Evolutionary conservation across 2,329 filamentous ascomycete species (phyloP).

Genomic region (Xylariomycetidae sp.): DNA sequence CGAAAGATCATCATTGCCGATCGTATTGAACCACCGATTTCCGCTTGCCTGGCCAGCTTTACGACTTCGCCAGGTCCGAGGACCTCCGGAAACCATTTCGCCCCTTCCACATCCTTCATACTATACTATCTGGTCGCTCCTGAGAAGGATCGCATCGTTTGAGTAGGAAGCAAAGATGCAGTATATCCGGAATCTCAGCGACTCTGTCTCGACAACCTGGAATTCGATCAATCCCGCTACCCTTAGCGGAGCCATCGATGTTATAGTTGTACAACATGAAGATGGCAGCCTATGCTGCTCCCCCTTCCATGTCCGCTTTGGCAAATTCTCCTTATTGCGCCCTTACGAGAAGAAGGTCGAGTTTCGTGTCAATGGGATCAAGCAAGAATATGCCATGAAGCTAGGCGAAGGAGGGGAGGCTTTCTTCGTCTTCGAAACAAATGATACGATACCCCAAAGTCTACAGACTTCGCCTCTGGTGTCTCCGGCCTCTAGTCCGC

Average conservation of each 20-base stretch:
- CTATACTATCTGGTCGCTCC: too few species aligned
- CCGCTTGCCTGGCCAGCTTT: too few species aligned
- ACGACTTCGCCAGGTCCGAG: too few species aligned
- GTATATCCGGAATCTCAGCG: conserved; percentile 94
- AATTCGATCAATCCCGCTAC: conserved; percentile 99
- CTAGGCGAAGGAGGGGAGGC: conserved; percentile 95
- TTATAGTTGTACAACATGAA: conserved; percentile 94
- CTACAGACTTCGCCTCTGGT: conserved; percentile 92
- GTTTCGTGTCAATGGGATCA: conserved; percentile 87
- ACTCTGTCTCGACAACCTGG: conserved; percentile 97
- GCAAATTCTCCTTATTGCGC: conserved; percentile 92
- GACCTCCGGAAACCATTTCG: too few species aligned
- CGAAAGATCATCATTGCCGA: too few species aligned
- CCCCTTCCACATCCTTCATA: too few species aligned
- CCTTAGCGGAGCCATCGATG: conserved; percentile 95
- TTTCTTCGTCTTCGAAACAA: conserved; percentile 98
- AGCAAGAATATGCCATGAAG: conserved; percentile 97
- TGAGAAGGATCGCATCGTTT: too few species aligned
- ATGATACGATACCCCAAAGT: conserved; percentile 83
- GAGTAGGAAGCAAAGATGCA: conserved; percentile 68
- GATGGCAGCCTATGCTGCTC: conserved; percentile 88
- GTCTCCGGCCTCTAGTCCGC: conserved; percentile 82
- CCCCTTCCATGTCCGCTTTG: conserved; percentile 97
- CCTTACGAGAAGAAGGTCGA: conserved; percentile 99
- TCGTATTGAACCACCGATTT: too few species aligned